These are phyloP conservation scores for Mycena filopes DNA, from an alignment of 768 basidiomycete genomes.

Conservation along the genomic window DNA sequence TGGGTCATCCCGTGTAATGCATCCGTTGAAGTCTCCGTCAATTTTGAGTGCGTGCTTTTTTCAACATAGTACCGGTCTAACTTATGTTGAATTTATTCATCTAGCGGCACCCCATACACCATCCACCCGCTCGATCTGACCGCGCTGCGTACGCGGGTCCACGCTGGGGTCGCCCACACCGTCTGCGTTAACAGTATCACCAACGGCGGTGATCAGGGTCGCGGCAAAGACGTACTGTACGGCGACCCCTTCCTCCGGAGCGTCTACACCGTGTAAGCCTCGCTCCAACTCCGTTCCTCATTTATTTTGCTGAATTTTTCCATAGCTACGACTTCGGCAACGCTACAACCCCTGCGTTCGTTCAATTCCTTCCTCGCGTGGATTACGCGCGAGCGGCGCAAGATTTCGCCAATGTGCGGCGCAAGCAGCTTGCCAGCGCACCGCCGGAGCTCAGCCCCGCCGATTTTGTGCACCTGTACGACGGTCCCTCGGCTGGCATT, in stretches of 20 bases:
- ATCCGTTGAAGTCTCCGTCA: not conserved
- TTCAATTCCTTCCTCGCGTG: conserved; percentile 20
- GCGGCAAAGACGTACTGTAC: conserved; percentile 1
- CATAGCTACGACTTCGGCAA: conserved; percentile 18
- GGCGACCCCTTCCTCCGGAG: conserved; percentile 28
- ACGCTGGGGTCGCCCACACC: conserved; percentile 16
- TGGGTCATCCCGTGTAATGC: conserved; percentile 27
- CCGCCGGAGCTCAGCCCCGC: conserved; percentile 3
- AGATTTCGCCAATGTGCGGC: conserved; percentile 11
- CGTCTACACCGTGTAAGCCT: conserved; percentile 20
- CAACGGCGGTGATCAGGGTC: conserved; percentile 10
- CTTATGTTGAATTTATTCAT: not conserved
- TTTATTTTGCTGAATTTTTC: not conserved
- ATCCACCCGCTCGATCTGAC: conserved; percentile 29
- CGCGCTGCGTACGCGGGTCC: not conserved
- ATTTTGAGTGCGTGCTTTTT: conserved; percentile 12
- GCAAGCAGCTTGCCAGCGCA: not conserved
- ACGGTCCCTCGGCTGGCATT: not conserved
- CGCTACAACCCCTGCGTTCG: conserved; percentile 10
- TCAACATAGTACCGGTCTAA: not conserved
- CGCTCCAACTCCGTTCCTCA: not conserved
- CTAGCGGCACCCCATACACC: conserved; percentile 13
- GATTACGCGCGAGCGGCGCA: not conserved
- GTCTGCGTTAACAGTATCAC: conserved; percentile 14
- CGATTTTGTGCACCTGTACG: conserved; percentile 17